Evolutionary conservation across 441 rosid genomes (phyloP), one percentile per base, ranked within the genome.

Genomic region (Gossypium gossypioides): DNA sequence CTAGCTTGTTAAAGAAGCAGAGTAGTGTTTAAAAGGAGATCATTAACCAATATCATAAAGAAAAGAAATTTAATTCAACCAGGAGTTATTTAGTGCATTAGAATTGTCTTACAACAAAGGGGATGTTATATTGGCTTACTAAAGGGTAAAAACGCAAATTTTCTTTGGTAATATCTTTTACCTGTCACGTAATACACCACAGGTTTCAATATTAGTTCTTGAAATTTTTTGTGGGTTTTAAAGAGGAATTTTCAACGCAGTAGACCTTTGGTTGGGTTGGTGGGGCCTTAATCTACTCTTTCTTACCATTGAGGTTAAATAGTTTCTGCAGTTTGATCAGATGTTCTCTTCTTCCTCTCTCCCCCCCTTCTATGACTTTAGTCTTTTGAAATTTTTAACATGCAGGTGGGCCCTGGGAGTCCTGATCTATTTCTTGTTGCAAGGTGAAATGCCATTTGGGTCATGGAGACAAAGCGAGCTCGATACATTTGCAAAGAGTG

Each of bases 331-430:
- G 27, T 16, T 68, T 32, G 67, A 71, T 59, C 18, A 25, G 37
- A 42, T 56, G 54, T n/a, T 22, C 13, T 42, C 9, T 70, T 56
- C 9, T n/a, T 42, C 50, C 22, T 57, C 9, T 69, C 51, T 12
- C 16, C 27, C 48, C 64, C 12, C 40, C 34, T 34, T 69, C 4
- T 9, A 50, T 67, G 58, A 16, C 44, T 15, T 15, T 65, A 22
- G 72, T 69, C 29, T 32, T 71, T 40, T 15, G 44, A 72, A 48
- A 27, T 27, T 3, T 59, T 25, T 59, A 59, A 74, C 77, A 22
- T 79, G 65, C 76, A 89, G 97, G 97, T 92, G 99, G 97, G 96
- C 99, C 55, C 75, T 91, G 63, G 99, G 97, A 75, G 93, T 95
- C 66, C 82, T 89, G 79, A 82, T 92, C 77, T 89, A 88, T 81